phyloP scores from a whole-genome alignment of 768 basidiomycete species.

The Lepiota subincarnata region DNA sequence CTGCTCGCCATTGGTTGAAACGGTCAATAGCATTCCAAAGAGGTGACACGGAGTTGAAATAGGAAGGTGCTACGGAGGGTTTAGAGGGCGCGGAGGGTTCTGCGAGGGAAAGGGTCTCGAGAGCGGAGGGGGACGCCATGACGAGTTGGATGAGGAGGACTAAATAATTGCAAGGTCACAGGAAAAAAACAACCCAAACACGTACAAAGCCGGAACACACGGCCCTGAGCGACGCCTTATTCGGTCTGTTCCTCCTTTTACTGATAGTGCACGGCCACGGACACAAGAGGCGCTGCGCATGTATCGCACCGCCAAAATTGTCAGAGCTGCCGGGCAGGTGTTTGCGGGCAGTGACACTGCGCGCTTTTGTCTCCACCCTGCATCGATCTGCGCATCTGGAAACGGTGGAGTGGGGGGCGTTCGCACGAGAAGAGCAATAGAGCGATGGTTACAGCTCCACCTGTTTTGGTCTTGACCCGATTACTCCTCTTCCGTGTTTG shows the following conservation, averaged over 20 bases:
- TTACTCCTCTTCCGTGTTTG: conserved; percentile 12
- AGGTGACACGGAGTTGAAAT: conserved; percentile 49
- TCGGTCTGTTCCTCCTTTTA: too few relatives aligned
- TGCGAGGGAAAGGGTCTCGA: conserved; percentile 34
- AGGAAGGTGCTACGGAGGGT: conserved; percentile 31
- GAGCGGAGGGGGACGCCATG: conserved; percentile 43
- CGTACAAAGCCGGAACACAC: conserved; percentile 21
- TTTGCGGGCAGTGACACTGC: too few relatives aligned
- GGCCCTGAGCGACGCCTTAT: too few relatives aligned
- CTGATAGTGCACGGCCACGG: too few relatives aligned
- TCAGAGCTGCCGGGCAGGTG: too few relatives aligned
- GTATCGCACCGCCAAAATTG: too few relatives aligned
- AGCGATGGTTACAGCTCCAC: conserved; percentile 13
- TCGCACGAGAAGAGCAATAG: conserved; percentile 8
- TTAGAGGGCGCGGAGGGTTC: conserved; percentile 34
- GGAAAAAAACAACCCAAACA: conserved; percentile 38
- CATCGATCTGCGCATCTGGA: too few relatives aligned
- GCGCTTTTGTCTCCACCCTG: too few relatives aligned
- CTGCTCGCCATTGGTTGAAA: conserved; percentile 77
- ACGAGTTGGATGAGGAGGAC: conserved; percentile 14
- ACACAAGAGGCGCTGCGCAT: too few relatives aligned
- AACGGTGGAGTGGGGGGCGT: not conserved
- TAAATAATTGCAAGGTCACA: conserved; percentile 19
- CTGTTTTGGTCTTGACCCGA: conserved; percentile 5
- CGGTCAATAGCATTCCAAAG: conserved; percentile 64